Base-by-base conservation (phyloP, 805 yeast species). In the Wickerhamomyces strasburgensis region DNA sequence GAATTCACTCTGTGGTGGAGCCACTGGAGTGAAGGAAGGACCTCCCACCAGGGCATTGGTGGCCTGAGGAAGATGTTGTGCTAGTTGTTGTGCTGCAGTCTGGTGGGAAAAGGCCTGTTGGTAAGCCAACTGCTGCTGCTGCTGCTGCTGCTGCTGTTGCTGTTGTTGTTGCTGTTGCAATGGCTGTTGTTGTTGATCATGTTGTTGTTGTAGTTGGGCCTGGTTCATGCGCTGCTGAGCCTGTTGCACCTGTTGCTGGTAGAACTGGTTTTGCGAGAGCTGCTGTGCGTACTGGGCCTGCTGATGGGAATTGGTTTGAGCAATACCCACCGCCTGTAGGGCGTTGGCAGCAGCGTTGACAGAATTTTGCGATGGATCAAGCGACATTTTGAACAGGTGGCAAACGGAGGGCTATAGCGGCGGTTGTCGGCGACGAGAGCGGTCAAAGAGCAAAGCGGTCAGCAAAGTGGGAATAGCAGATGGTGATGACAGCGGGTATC, bases 1-100 rank as follows among this genome's bases (percentile, higher is more conserved):
- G 28, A 54, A 54, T 28, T 54, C 59, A 1, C 48, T 33, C 34
- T 45, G 52, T 13, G 59, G 59, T 8, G 54, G 48, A 18, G 44
- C 43, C 36, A 49, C 32, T 14, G 51, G 49, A 25, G 48, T 53
- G 31, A 54, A 39, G 5, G 49, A 39, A 19, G 40, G 41, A 14
- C 23, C 39, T 23, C 39, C 42, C 6, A 39, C 47, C 4, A 36
- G 34, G 2, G 41, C 43, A 18, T 21, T 21, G 25, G 40, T 27
- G 3, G 42, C 40, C 27, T 44, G 53, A 1, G 52, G 56, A 9
- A 49, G 33, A 31, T 48, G 49, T 31, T 47, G 54, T 13, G 41
- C 43, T 28, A 45, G 17, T 18, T 48, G 56, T 26, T 49, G 54
- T 14, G 49, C 38, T 2, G 40, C 38, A 3, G 40, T 13, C 33